Evolutionary conservation across 75 land plant genomes (phyloP), one percentile per base, ranked within the genome.

Genomic region (Pseudotsuga menziesii): DNA sequence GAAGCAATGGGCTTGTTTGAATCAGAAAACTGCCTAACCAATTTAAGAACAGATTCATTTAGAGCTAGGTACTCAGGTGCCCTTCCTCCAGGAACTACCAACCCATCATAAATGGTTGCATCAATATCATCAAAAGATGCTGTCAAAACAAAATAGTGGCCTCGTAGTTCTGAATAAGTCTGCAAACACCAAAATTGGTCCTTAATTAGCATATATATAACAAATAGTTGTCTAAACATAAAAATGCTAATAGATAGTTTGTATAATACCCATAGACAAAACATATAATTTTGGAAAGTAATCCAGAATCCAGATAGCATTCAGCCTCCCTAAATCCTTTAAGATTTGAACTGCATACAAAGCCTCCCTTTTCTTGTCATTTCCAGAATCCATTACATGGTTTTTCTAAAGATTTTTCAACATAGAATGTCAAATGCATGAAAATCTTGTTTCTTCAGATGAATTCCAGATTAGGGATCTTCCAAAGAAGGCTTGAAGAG

Each of bases 61-160:
- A 92, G 74, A 6, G 99, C 94, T 56, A 96, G 91, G 75, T 94
- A 96, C 80, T 96, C 99, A 2, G 99, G 98, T 41, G 99, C 98
- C 23, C 99, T 82, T 32, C 99, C 99, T 80, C 99, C 99, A 58
- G 99, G 95, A 56, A 96, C 88, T 1, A 94, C 74, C 55, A 96
- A 63, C 35, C 95, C 98, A 82, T 94, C 89, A 72, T 96, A 94
- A 36, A 76, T 77, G 44, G 71, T 82, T 3, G 74, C 84, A 48
- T 93, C 88, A 55, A 92, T 80, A 15, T 88, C 93, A 73, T 86
- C 90, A 80, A 91, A 96, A 2, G 89, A 86, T 74, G 94, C 92
- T 77, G 89, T 96, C 72, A 96, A 81, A 2, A 78, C 73, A 58
- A 96, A 96, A 70, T 96, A 92, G 79, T 96, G 99, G 36, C 99